Percentiles rank a stretch among this genome's conserved stretches.
These are phyloP conservation scores for Remersonia thermophila DNA, from an alignment of 2,329 filamentous ascomycete species.

Conservation along the genomic window DNA sequence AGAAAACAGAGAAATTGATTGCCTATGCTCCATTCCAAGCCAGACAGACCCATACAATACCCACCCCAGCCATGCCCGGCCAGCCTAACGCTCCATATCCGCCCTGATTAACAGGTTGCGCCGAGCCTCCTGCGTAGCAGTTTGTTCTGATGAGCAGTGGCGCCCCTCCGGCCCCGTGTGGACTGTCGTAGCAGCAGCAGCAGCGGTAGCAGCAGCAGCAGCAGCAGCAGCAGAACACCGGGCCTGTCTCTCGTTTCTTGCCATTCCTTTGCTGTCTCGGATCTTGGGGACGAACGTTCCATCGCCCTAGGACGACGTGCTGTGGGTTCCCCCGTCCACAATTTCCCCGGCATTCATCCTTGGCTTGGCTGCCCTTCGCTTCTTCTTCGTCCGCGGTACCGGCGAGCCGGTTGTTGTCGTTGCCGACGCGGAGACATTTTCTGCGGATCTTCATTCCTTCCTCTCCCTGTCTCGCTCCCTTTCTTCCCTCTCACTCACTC, in stretches of 20 bases:
- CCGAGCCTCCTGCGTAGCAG: constrained; percentile 3
- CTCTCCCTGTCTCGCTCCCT: background rate
- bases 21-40: no score
- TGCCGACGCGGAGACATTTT: background rate
- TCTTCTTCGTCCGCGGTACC: constrained; percentile 3
- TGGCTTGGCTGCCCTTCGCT: no score
- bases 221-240: no score
- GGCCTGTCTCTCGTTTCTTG: background rate
- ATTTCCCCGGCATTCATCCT: background rate
- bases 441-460: constrained; percentile 3
- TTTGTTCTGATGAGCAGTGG: constrained; percentile 14
- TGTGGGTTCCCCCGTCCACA: constrained; percentile 9
- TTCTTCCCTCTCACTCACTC: no score
- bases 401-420: background rate
- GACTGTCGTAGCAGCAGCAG: no score
- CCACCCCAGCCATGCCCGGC: no score
- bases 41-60: no score
- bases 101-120: no score
- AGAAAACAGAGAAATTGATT: no score
- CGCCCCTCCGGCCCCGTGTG: no score
- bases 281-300: background rate
- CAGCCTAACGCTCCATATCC: background rate
- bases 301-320: no score
- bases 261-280: constrained; percentile 9
- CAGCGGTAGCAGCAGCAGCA: no score